Evolutionary conservation across 2,329 filamentous ascomycete species (phyloP).

Genomic region (Dactylellina parvicollis): DNA sequence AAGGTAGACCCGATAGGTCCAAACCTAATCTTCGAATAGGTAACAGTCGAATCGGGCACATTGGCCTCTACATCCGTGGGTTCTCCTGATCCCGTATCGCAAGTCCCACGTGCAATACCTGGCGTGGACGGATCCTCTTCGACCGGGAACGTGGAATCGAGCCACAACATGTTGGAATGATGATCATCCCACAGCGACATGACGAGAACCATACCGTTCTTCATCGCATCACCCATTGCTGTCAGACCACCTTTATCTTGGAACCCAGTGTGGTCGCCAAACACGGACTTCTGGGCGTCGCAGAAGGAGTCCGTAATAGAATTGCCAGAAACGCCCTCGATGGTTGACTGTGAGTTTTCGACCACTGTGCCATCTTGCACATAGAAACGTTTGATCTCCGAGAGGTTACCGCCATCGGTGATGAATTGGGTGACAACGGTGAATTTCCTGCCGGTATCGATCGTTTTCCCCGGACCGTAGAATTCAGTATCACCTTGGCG

Average conservation of each 20-base stretch:
- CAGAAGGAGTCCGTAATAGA: conserved; percentile 43
- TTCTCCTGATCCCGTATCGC: conserved; percentile 66
- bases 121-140: conserved; percentile 62
- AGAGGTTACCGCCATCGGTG: conserved; percentile 60
- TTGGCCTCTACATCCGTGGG: conserved; percentile 66
- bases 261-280: conserved; percentile 46
- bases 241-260: conserved; percentile 48
- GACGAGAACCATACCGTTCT: conserved; percentile 54
- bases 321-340: conserved; percentile 62
- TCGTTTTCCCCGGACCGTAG: conserved; percentile 61
- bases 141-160: conserved; percentile 67
- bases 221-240: conserved; percentile 53
- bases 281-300: conserved; percentile 49
- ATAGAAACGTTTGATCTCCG: conserved; percentile 61
- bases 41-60: conserved; percentile 65
- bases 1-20: conserved; percentile 69
- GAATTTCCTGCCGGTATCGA: conserved; percentile 62
- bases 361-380: conserved; percentile 61
- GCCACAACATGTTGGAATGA: conserved; percentile 70
- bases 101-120: conserved; percentile 68
- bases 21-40: conserved; percentile 71
- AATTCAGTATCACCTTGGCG: conserved; percentile 59
- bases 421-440: conserved; percentile 62
- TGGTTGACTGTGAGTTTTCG: conserved; percentile 61
- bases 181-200: conserved; percentile 66